Base-by-base conservation (phyloP, 1,139 yeast species). In the Nakaseomyces delphensis region DNA sequence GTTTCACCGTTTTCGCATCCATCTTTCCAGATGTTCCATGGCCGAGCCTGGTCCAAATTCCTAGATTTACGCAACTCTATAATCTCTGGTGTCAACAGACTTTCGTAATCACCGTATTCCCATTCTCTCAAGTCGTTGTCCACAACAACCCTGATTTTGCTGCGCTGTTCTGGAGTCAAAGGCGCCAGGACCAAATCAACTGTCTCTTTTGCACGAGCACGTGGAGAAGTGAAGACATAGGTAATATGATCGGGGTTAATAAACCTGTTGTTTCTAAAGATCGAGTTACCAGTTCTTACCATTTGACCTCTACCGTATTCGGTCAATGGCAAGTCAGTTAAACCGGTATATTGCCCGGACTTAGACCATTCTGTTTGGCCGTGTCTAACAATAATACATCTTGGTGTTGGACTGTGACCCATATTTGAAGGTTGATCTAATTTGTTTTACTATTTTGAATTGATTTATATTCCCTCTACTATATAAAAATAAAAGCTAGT, bases 81-180 rank as follows among this genome's bases (percentile, higher is more conserved):
- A 59, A 89, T 87, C 52, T 87, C 77, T 11, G 67, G 63, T 1
- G 95, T 83, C 44, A 71, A 63, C 54, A 80, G 64, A 4, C 97
- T 97, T 67, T 89, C 97, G 62, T 89, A 89, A 55, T 84, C 93
- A 52, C 97, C 97, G 57, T 89, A 89, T 53, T 85, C 93, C 96
- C 97, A 89, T 65, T 89, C 97, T 50, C 93, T 73, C 41, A 86
- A 65, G 54, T 81, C 82, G 40, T 83, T 77, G 49, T 83, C 89
- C 15, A 75, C 75, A 37, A 66, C 63, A 32, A 74, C 56, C 2
- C 69, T 66, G 43, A 79, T 69, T 14, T 65, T 56, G 15, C 69
- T 60, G 48, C 65, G 67, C 32, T 69, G 65, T 35, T 68, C 71
- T n/a, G 69, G 74, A 37, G 73, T 68, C 43, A 84, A 60, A 14